A percentile compares a stretch with the other conserved stretches of the same genome.
phyloP scores from a whole-genome alignment of 2,329 filamentous ascomycete genomes.

The Colletotrichum zoysiae region DNA sequence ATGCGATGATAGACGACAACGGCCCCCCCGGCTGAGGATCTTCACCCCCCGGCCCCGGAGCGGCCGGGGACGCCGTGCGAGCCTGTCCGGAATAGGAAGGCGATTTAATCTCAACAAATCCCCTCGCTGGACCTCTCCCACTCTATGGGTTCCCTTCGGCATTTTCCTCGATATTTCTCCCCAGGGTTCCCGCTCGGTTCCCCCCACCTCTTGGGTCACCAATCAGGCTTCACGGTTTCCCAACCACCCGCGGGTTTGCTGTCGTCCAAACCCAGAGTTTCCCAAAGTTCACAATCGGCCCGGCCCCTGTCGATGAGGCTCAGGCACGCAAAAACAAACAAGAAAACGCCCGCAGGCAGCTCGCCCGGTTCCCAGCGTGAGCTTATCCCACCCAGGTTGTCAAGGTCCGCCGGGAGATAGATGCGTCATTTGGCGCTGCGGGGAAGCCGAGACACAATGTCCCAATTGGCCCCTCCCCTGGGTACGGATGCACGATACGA shows the following conservation, averaged over 20 bases:
- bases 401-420: background rate
- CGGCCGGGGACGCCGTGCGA: constrained; percentile 12
- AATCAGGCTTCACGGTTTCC: background rate
- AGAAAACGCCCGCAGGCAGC: background rate
- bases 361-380: background rate
- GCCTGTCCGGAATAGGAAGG: constrained; percentile 22
- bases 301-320: constrained; percentile 5
- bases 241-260: background rate
- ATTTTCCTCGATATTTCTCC: constrained; percentile 23
- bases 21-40: background rate
- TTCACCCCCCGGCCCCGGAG: too few relatives aligned
- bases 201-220: too few relatives aligned
- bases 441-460: background rate
- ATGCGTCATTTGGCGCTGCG: background rate
- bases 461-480: background rate
- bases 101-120: background rate
- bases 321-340: background rate
- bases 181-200: too few relatives aligned
- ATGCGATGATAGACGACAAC: background rate
- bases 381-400: background rate
- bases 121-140: constrained; percentile 11
- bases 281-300: constrained; percentile 1
- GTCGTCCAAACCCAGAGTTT: background rate
- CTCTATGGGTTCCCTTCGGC: constrained; percentile 12
- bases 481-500: background rate